Evolutionary conservation across 73 alveolate genomes (phyloP).

Genomic region (Vitrella brassicaformis): DNA sequence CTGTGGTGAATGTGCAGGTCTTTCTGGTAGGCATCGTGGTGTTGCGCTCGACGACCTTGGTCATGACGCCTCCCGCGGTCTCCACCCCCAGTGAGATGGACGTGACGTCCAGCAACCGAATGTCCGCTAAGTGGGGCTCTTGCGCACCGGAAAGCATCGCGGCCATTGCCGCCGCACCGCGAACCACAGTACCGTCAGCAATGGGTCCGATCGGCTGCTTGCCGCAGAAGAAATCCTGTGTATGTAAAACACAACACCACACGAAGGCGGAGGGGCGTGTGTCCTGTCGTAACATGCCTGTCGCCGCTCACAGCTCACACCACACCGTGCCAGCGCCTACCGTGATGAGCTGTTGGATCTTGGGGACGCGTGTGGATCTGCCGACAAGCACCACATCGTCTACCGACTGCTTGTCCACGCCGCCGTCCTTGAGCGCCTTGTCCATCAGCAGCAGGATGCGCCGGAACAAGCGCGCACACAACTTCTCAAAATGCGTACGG

Average conservation of each 20-base stretch:
- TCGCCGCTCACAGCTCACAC: too few species aligned
- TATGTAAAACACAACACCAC: too few species aligned
- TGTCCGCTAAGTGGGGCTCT: constrained; percentile 38
- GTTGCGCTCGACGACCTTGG: constrained; percentile 86
- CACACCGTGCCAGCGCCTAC: too few species aligned
- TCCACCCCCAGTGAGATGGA: constrained; percentile 91
- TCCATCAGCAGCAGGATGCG: neutral
- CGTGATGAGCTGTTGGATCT: constrained; percentile 56
- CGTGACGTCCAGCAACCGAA: constrained; percentile 51
- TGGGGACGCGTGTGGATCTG: constrained; percentile 83
- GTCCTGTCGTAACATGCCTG: too few species aligned
- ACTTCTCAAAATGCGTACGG: constrained; percentile 84
- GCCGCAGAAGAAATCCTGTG: constrained; percentile 76
- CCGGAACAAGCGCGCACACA: neutral
- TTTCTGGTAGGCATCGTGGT: constrained; percentile 82
- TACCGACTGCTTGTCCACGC: constrained; percentile 52
- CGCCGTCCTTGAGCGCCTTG: neutral
- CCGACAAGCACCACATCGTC: constrained; percentile 81
- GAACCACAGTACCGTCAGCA: constrained; percentile 97
- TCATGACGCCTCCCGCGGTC: constrained; percentile 98
- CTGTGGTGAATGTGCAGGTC: constrained; percentile 3
- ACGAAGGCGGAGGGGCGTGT: too few species aligned
- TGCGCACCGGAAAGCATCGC: constrained; percentile 59
- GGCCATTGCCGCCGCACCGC: constrained; percentile 76
- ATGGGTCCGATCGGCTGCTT: constrained; percentile 71